phyloP scores from a whole-genome alignment of 1,139 yeast genomes.

The Geotrichum reessii region DNA sequence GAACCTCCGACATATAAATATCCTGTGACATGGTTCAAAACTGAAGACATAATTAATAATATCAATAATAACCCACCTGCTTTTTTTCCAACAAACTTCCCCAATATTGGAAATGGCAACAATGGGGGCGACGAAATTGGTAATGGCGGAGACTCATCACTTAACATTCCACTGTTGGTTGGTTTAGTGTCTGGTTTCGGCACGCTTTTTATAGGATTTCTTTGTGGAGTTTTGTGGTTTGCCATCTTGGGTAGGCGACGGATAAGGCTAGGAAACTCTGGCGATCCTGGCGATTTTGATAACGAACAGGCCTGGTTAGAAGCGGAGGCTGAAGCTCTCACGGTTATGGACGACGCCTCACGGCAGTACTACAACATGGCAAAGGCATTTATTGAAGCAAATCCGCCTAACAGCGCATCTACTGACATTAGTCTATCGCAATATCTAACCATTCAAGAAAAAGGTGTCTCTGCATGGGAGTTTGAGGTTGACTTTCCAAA shows the following conservation, averaged over 20 bases:
- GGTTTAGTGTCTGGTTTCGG: constrained; percentile 38
- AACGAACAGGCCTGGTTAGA: constrained; percentile 59
- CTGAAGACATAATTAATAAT: neutral
- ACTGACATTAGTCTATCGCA: constrained; percentile 42
- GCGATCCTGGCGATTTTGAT: constrained; percentile 53
- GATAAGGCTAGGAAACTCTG: constrained; percentile 38
- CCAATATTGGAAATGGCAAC: neutral
- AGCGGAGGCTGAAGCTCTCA: constrained; percentile 69
- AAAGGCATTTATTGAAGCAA: constrained; percentile 42
- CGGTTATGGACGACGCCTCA: constrained; percentile 49
- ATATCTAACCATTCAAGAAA: constrained; percentile 70
- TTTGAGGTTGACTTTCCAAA: constrained; percentile 61
- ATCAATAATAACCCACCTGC: neutral
- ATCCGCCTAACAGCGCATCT: constrained; percentile 42
- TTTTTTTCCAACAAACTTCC: neutral
- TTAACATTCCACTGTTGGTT: constrained; percentile 34
- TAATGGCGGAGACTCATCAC: constrained; percentile 6
- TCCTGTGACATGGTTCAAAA: neutral
- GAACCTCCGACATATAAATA: neutral
- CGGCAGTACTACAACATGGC: constrained; percentile 50
- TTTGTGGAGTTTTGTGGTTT: constrained; percentile 34
- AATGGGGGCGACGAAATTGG: neutral
- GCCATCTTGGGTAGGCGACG: constrained; percentile 33
- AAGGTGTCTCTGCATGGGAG: constrained; percentile 91
- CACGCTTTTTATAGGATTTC: constrained; percentile 31